Conservation (phyloP, 2,329 filamentous ascomycete genomes). For the Sporothrix protearum region DNA sequence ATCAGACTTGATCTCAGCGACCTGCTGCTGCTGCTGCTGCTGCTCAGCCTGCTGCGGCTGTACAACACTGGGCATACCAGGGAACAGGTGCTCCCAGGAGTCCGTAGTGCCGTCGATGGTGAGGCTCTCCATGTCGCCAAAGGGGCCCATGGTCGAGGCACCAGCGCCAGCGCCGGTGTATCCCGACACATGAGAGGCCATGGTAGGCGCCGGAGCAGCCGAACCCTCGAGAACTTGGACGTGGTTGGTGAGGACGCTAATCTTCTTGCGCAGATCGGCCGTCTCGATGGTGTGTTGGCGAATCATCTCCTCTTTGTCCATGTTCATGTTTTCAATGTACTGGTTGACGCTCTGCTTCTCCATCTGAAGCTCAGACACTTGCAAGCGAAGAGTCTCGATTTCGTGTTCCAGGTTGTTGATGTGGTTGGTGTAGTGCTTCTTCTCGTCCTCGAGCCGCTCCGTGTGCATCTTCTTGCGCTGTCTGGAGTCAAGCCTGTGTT, state of each 20-base stretch:
- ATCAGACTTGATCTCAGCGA: conserved; percentile 56
- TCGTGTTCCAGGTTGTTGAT: conserved; percentile 78
- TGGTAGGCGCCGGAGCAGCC: conserved; percentile 41
- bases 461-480: conserved; percentile 99
- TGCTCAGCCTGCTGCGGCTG: conserved; percentile 31
- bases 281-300: conserved; percentile 85
- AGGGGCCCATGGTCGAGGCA: conserved; percentile 50
- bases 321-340: conserved; percentile 70
- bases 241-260: conserved; percentile 73
- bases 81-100: conserved; percentile 74
- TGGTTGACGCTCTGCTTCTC: conserved; percentile 72
- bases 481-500: conserved; percentile 78
- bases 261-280: conserved; percentile 86
- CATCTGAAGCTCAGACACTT: conserved; percentile 66
- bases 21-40: conserved; percentile 22
- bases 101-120: conserved; percentile 64
- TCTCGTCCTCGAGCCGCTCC: conserved; percentile 92
- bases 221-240: conserved; percentile 66
- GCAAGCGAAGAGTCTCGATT: conserved; percentile 62
- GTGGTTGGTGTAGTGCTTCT: conserved; percentile 79
- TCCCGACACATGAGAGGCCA: conserved; percentile 40
- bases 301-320: conserved; percentile 91
- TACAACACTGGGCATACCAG: conserved; percentile 63
- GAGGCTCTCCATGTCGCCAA: conserved; percentile 78
- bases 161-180: conserved; percentile 40